Conservation (phyloP, 2,329 filamentous ascomycete genomes). For the Ophiostoma ips region DNA sequence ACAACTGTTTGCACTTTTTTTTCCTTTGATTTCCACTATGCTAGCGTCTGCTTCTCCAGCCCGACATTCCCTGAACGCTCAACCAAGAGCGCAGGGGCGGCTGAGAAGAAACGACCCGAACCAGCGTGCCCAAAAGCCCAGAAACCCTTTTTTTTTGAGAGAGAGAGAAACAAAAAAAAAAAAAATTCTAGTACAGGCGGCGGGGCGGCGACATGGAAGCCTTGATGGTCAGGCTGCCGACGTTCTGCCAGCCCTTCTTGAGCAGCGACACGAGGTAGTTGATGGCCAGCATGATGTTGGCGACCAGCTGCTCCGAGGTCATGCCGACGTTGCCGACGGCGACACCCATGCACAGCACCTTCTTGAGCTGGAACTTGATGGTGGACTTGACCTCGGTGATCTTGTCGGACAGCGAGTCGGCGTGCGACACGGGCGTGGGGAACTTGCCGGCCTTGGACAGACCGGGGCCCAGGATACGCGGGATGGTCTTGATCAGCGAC, state of each 20-base stretch:
- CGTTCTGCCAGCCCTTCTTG: conserved; percentile 99
- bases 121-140: background rate
- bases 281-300: conserved; percentile 99
- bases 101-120: background rate
- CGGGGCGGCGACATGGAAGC: conserved; percentile 98
- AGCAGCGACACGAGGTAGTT: conserved; percentile 99
- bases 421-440: conserved; percentile 95
- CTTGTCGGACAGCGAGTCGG: conserved; percentile 85
- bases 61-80: background rate
- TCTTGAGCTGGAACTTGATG: conserved; percentile 99
- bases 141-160: no score
- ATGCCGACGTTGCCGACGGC: conserved; percentile 98
- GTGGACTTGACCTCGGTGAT: conserved; percentile 99
- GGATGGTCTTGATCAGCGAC: conserved; percentile 97
- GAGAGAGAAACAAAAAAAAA: no score
- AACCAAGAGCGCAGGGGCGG: background rate
- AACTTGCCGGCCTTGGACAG: conserved; percentile 99
- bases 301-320: conserved; percentile 88
- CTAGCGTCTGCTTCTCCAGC: background rate
- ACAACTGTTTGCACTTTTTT: background rate
- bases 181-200: conserved; percentile 69
- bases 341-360: conserved; percentile 99
- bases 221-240: conserved; percentile 99
- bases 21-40: background rate
- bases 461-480: conserved; percentile 97